Conservation (phyloP, 1,139 yeast species). For the Martiniozyma asiatica region DNA sequence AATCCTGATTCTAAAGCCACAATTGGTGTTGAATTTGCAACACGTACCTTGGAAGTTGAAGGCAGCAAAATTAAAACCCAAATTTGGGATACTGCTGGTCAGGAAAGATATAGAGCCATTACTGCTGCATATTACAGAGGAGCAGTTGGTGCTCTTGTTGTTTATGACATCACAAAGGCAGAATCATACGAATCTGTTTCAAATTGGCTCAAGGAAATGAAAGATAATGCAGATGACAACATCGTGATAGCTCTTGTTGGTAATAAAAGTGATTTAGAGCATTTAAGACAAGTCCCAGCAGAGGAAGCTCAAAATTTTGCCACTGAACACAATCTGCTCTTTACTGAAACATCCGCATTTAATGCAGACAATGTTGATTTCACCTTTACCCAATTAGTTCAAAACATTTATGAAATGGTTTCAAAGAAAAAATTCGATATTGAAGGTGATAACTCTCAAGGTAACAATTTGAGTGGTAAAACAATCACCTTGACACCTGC, state of each 20-base stretch:
- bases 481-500: constrained; percentile 91
- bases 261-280: constrained; percentile 91
- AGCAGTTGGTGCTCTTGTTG: constrained; percentile 93
- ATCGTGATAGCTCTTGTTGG: constrained; percentile 95
- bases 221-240: constrained; percentile 95
- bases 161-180: constrained; percentile 89
- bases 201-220: constrained; percentile 90
- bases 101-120: constrained; percentile 95
- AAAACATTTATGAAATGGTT: constrained; percentile 87
- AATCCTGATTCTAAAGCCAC: constrained; percentile 90
- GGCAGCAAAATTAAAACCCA: constrained; percentile 95
- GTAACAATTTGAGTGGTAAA: constrained; percentile 53
- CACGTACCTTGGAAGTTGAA: constrained; percentile 88
- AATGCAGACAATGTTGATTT: constrained; percentile 91
- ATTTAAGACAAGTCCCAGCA: constrained; percentile 92
- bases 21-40: constrained; percentile 97
- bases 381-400: constrained; percentile 84
- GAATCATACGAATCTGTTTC: constrained; percentile 88
- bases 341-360: constrained; percentile 95
- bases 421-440: constrained; percentile 79
- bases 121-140: constrained; percentile 97
- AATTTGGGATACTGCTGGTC: constrained; percentile 99
- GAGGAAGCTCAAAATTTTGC: constrained; percentile 97
- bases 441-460: constrained; percentile 40
- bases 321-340: constrained; percentile 78